These are phyloP conservation scores for Pseudocercospora eumusae DNA, from an alignment of 2,329 filamentous ascomycete species.

Conservation along the genomic window DNA sequence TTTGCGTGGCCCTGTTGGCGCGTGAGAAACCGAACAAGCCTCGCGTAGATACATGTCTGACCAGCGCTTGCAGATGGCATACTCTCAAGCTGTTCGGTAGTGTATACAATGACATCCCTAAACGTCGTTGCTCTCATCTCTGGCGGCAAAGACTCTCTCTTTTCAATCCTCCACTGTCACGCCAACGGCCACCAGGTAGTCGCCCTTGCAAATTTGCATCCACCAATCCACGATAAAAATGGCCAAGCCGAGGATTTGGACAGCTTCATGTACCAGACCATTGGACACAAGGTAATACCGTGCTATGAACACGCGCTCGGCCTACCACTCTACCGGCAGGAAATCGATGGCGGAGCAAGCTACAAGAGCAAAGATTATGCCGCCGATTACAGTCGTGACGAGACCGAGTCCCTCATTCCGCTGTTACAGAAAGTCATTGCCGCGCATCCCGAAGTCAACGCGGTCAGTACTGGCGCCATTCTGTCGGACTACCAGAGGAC, in stretches of 20 bases:
- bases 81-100: background rate
- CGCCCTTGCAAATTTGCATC: conserved; percentile 86
- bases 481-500: conserved; percentile 95
- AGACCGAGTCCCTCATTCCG: conserved; percentile 83
- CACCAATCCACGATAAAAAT: conserved; percentile 42
- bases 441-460: conserved; percentile 77
- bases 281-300: conserved; percentile 83
- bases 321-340: conserved; percentile 79
- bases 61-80: background rate
- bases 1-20: conserved; percentile 40
- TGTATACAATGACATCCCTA: conserved; percentile 37
- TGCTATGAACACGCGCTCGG: conserved; percentile 77
- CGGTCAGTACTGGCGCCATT: conserved; percentile 87
- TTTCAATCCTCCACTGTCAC: conserved; percentile 85
- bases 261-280: conserved; percentile 99
- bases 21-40: conserved; percentile 38
- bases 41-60: conserved; percentile 9
- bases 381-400: conserved; percentile 57
- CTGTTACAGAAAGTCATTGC: conserved; percentile 68
- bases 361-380: conserved; percentile 72
- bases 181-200: conserved; percentile 82
- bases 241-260: conserved; percentile 67
- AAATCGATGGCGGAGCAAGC: conserved; percentile 71
- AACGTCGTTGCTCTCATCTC: conserved; percentile 92
- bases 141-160: conserved; percentile 96